Evolutionary conservation across 129 eudicot genomes (phyloP), one percentile per base, ranked within the genome.

Genomic region (Flaveria robusta): DNA sequence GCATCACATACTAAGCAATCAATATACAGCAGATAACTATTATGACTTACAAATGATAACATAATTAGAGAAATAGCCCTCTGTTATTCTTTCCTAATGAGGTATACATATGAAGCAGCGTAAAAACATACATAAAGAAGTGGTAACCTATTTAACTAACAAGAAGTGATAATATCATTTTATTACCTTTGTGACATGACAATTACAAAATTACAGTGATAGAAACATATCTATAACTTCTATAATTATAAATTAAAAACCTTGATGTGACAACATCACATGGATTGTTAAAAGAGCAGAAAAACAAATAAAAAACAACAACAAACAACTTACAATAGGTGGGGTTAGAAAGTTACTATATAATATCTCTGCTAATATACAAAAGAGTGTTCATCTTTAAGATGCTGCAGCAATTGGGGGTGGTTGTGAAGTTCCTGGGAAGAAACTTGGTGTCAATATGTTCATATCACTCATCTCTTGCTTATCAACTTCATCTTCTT

Each of bases 371-470:
- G 77, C 72, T 79, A 73, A 82, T 71, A 71, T 66, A 86, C 85
- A 82, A 50, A 75, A 75, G 77, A 66, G 77, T 27, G 50, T 72
- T 62, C 66, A 47, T 43, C 79, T 67, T 74, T 81, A 87, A 87
- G 86, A 81, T 15, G 91, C 86, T 66, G 90, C 86, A 63, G 82
- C 88, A 69, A 84, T 81, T 43, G 90, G 85, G 50, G 87, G 81
- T 23, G 67, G 74, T 72, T 70, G 78, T 34, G 77, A 66, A 66
- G 77, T 71, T 75, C 73, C 87, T 27, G 65, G 71, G 11, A 80
- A 50, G 73, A 76, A 79, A 73, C 47, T 76, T 15, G 85, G 66
- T 54, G 81, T 31, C 31, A 77, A 37, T n/a, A 22, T 12, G 43
- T 76, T 72, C 66, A 56, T 29, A 70, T 46, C 80, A 55, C 66